Conservation (phyloP, 192 early-diverging fungal genomes). For the Coemansia sp. region DNA sequence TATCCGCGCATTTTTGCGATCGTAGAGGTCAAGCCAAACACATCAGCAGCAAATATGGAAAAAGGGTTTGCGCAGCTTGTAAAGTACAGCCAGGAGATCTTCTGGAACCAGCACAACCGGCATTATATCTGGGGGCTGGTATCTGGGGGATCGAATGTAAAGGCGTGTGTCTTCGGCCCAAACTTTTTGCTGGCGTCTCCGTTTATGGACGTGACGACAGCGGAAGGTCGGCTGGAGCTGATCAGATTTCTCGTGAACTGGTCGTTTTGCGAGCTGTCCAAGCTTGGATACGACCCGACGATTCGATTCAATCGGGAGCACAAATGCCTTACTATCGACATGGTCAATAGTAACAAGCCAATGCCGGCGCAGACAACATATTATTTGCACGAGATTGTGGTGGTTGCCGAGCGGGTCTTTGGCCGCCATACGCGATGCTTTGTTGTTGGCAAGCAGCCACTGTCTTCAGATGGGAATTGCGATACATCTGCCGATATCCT, state of each 20-base stretch:
- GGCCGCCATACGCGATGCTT: constrained; percentile 22
- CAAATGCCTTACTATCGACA: background rate
- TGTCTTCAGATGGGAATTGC: background rate
- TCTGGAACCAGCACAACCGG: background rate
- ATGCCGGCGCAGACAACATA: background rate
- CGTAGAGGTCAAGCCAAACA: no score
- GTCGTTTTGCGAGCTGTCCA: constrained; percentile 11
- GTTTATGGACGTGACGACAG: background rate
- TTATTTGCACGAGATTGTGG: background rate
- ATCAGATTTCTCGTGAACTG: constrained; percentile 14
- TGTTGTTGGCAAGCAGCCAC: background rate
- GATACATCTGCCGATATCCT: background rate
- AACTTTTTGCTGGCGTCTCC: background rate
- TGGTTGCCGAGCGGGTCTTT: constrained; percentile 9
- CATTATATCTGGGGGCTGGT: background rate
- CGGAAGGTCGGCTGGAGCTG: background rate
- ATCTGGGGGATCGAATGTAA: no score
- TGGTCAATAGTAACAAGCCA: background rate
- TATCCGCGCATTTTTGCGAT: no score
- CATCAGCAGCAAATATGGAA: no score
- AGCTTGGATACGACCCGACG: constrained; percentile 17
- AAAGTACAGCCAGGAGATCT: no score
- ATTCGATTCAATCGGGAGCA: background rate
- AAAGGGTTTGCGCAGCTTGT: no score
- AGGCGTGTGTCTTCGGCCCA: no score